Base-by-base conservation (phyloP, 2,329 filamentous ascomycete genomes). In the Pseudogymnoascus sp. region DNA sequence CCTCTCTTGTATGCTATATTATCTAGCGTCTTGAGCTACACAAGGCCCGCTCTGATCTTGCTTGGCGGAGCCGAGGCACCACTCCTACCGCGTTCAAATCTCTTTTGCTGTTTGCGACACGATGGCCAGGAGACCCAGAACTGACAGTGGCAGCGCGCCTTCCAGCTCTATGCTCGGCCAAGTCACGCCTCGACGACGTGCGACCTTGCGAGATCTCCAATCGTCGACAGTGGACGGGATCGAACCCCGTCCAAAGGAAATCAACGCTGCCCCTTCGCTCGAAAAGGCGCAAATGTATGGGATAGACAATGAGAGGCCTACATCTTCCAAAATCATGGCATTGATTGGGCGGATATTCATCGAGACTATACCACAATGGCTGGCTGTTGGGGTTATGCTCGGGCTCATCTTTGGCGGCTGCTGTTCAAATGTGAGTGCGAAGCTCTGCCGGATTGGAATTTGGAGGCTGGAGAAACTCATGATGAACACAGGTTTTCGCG, bases 341-440 rank as follows among this genome's bases (percentile, higher is more conserved):
- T 74, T 82, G 66, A 77, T 78, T 42, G 80, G 80, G 63, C 79
- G 80, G 68, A 80, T 83, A 65, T 80, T 82, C 67, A 81, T 82
- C 69, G 80, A 83, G 72, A 82, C 81, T 3, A 82, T 88, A 64
- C 83, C 85, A 33, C 81, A 82, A 74, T 87, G 83, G 82, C 75
- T 90, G 38, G 82, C 83, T 64, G 79, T 87, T 53, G 79, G 81
- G 21, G 79, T 82, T 64, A 96, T 96, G 83, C 82, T 93, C 64
- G 82, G 82, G 61, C 83, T 97, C 68, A 97, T 99, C 65, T 97
- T 99, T 75, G 95, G 95, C 61, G 95, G 95, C 31, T 96, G 92
- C 74, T 96, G 93, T 78, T 91, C 91, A 36, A 96, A 96, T 82
- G 93, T 93, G 79, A 76, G 86, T 77, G 26, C 50, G 28, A 57